A percentile compares a stretch with the other conserved stretches of the same genome.
Evolutionary conservation across 257 asterid genomes (phyloP).

Genomic region (Fraxinus anomala): DNA sequence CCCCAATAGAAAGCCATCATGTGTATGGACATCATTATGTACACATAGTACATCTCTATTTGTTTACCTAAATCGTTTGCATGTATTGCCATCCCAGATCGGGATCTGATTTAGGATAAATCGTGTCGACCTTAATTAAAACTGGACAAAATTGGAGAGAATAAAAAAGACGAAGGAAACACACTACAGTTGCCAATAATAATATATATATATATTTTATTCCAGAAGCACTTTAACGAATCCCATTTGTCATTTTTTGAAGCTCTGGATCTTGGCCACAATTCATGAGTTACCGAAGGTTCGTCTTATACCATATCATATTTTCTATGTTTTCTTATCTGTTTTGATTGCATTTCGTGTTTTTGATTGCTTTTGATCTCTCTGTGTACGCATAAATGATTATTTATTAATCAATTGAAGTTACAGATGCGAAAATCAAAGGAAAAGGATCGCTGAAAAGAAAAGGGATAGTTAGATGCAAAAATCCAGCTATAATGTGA

Average conservation of each 20-base stretch:
- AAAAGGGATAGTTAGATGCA: neutral
- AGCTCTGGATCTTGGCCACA: neutral
- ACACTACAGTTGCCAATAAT: no score
- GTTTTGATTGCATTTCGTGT: constrained; percentile 4
- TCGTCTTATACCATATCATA: constrained; percentile 22
- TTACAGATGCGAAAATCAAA: neutral
- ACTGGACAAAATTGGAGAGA: no score
- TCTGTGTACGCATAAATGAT: neutral
- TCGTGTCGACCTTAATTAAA: no score
- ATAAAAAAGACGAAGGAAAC: no score
- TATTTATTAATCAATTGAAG: neutral
- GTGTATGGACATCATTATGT: no score
- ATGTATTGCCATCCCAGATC: no score
- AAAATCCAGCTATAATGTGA: neutral
- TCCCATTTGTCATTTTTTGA: neutral
- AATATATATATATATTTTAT: no score
- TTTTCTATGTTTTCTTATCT: constrained; percentile 5
- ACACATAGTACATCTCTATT: no score
- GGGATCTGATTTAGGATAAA: no score
- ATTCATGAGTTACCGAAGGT: constrained; percentile 66
- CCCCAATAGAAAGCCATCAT: no score
- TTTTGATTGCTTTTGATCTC: neutral
- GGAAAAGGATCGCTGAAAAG: neutral
- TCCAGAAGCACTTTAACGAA: neutral
- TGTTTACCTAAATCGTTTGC: no score